phyloP scores from a whole-genome alignment of 768 basidiomycete species.

The Pleurotus salmoneostramineus region DNA sequence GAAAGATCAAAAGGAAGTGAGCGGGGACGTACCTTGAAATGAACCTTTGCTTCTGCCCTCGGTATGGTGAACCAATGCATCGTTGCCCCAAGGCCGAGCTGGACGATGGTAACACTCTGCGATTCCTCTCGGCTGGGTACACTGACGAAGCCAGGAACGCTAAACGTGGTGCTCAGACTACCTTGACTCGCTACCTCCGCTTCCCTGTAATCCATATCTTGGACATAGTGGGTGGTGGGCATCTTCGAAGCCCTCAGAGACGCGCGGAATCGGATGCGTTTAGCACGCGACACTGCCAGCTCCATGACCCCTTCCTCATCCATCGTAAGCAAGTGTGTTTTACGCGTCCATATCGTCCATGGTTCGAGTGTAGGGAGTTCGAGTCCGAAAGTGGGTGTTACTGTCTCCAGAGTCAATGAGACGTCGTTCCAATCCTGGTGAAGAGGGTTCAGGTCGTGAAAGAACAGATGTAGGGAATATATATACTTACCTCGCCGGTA shows the following conservation, averaged over 20 bases:
- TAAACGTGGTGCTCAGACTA: conserved; percentile 35
- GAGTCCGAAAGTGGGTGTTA: conserved; percentile 16
- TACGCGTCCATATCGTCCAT: background rate
- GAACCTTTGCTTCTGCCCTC: conserved; percentile 8
- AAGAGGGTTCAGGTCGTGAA: background rate
- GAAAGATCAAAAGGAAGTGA: background rate
- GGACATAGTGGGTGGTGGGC: background rate
- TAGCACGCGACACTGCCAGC: too few species aligned
- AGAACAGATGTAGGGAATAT: background rate
- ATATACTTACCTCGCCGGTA: conserved; percentile 31
- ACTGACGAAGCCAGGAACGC: conserved; percentile 35
- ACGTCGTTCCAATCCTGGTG: conserved; percentile 18
- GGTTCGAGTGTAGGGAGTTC: conserved; percentile 10
- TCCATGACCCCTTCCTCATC: background rate
- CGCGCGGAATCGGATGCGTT: too few species aligned
- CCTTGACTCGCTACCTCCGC: conserved; percentile 6
- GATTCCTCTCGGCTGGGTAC: conserved; percentile 36
- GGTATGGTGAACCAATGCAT: conserved; percentile 6
- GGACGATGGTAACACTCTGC: conserved; percentile 30
- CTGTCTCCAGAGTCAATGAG: conserved; percentile 17
- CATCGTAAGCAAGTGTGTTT: background rate
- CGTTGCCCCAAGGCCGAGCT: background rate
- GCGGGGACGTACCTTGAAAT: conserved; percentile 15
- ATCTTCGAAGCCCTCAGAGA: background rate
- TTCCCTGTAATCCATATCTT: background rate